Conservation (phyloP, 352 stramenopile species). For the Phytophthora pluvialis region DNA sequence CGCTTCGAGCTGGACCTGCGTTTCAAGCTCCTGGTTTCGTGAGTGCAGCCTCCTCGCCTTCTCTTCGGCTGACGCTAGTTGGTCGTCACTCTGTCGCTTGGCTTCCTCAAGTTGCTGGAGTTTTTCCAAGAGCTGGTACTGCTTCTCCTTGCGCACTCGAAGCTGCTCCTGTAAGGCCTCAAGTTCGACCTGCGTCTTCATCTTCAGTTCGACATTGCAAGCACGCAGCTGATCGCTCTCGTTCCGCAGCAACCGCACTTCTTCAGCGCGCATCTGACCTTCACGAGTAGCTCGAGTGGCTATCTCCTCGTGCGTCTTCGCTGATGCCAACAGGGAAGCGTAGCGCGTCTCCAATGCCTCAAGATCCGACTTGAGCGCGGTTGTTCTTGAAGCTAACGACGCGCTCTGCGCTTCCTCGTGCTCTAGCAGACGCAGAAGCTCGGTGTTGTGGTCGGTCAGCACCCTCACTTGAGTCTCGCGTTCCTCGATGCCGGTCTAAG, state of each 20-base stretch:
- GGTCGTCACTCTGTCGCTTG: constrained; percentile 93
- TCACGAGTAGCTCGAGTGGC: constrained; percentile 88
- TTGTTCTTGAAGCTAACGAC: constrained; percentile 63
- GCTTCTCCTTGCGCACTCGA: constrained; percentile 96
- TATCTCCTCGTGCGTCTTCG: constrained; percentile 94
- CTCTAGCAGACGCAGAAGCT: constrained; percentile 95
- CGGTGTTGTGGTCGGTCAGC: constrained; percentile 95
- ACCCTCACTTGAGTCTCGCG: constrained; percentile 94
- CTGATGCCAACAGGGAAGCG: constrained; percentile 87
- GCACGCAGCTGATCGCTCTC: constrained; percentile 93
- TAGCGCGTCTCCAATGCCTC: constrained; percentile 91
- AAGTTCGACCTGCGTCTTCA: constrained; percentile 96
- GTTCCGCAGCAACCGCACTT: constrained; percentile 92
- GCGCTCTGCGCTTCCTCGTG: constrained; percentile 92
- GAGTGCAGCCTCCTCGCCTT: constrained; percentile 90
- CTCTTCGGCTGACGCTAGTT: constrained; percentile 90
- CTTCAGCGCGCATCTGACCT: constrained; percentile 93
- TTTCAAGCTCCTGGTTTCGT: constrained; percentile 94
- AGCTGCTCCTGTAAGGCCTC: constrained; percentile 96
- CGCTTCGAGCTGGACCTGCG: constrained; percentile 94
- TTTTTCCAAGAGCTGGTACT: constrained; percentile 97
- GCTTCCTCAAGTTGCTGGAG: constrained; percentile 95
- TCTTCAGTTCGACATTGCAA: constrained; percentile 93
- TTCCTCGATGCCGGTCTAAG: constrained; percentile 78
- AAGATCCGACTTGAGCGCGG: constrained; percentile 70